phyloP scores from a whole-genome alignment of 2,329 filamentous ascomycete species.

The Fusarium sp. region DNA sequence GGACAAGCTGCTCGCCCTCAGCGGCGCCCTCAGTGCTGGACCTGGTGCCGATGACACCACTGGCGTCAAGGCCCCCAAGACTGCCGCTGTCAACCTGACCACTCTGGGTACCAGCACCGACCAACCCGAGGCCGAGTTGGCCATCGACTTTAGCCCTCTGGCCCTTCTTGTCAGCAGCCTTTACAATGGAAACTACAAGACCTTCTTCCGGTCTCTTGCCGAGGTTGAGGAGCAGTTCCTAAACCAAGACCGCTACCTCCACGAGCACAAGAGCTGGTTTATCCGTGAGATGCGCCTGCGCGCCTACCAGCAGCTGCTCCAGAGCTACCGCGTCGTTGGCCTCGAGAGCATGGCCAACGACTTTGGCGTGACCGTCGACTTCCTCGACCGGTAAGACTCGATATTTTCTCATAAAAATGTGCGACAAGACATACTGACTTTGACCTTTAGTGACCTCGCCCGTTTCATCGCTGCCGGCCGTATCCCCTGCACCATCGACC shows the following conservation, averaged over 20 bases:
- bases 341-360: constrained; percentile 96
- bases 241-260: constrained; percentile 91
- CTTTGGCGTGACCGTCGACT: constrained; percentile 97
- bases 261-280: constrained; percentile 97
- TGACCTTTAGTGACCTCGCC: constrained; percentile 78
- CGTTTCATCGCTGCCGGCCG: constrained; percentile 96
- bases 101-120: constrained; percentile 79
- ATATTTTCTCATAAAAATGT: not conserved
- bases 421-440: not conserved
- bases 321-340: constrained; percentile 97
- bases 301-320: constrained; percentile 95
- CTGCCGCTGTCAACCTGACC: constrained; percentile 82
- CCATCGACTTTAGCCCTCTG: constrained; percentile 89
- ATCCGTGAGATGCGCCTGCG: constrained; percentile 98
- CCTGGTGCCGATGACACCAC: constrained; percentile 84
- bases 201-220: constrained; percentile 90
- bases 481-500: constrained; percentile 96
- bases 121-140: constrained; percentile 80
- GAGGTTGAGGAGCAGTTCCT: constrained; percentile 94
- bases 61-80: constrained; percentile 65
- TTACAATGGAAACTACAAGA: constrained; percentile 93
- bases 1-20: constrained; percentile 85
- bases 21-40: constrained; percentile 83
- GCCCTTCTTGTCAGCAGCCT: constrained; percentile 89
- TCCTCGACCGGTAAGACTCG: constrained; percentile 82